Evolutionary conservation across 2,329 filamentous ascomycete species (phyloP), one percentile per base, ranked within the genome.

Genomic region (Stachybotrys echinatus): DNA sequence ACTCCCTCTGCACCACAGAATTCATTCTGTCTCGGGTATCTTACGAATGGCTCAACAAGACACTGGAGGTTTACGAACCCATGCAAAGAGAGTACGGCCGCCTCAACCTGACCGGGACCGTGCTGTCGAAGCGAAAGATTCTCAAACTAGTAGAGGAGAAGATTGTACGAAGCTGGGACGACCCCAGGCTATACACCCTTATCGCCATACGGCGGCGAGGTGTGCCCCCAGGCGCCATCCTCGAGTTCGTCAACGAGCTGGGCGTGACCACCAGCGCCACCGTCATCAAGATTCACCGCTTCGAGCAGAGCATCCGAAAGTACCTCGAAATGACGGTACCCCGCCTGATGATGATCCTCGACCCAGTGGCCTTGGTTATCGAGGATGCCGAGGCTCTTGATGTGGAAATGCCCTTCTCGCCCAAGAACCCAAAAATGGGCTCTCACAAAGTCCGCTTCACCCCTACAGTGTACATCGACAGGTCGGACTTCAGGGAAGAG

Each of bases 1-100:
- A 96, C 73, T 92, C 87, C 14, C 76, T 97, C 19, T 97, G 92
- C 66, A 97, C 94, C 0, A 92, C 88, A 2, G 94, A 97, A 66
- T 96, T 97, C 61, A 84, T 92, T 56, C 82, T 89, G 47, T 87
- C 88, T 19, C 77, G 92, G 52, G 85, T 88, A 44, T 94, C 89
- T 38, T 99, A 97, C 64, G 92, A 97, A 63, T 97, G 81, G 83
- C 75, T 97, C 31, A 89, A 94, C 67, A 84, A 90, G 68, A 80
- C 83, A 12, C 76, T 95, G 14, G 89, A 84, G 34, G 84, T 95
- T 50, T 95, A 95, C 68, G 81, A 90, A 61, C 91, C 92, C 1
- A 96, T 96, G 89, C 92, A 97, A 77, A 79, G 92, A 66, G 92
- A 96, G 71, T 95, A 81, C 58, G 64, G 69, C 8, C 63, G 70